These are phyloP conservation scores for Wallacemonas sp. DNA, from an alignment of 208 protist genomes.

Conservation along the genomic window DNA sequence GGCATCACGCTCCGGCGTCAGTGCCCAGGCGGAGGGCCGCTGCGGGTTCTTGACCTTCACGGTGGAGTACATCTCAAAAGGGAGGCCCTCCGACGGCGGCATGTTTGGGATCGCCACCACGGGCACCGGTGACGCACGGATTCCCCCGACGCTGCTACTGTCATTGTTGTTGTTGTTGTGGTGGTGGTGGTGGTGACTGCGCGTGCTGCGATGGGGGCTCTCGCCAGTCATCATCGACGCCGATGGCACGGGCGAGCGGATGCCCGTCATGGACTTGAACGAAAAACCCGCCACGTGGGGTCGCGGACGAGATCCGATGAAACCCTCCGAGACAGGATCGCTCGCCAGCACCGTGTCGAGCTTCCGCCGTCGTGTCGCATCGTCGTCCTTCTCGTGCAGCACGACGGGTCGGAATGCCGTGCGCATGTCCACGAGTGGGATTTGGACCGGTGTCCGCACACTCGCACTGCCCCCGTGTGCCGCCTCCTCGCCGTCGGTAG, in stretches of 20 bases:
- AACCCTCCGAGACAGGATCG: conserved; percentile 22
- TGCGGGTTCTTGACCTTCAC: conserved; percentile 53
- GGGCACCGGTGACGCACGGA: not conserved
- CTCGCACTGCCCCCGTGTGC: conserved; percentile 1
- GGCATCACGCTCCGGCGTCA: conserved; percentile 40
- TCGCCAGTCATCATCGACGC: conserved; percentile 11
- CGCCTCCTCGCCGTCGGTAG: conserved; percentile 8
- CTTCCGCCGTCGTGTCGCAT: not conserved
- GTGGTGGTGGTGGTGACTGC: too few species aligned
- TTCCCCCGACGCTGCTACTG: not conserved
- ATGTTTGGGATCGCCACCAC: conserved; percentile 12
- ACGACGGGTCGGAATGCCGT: conserved; percentile 46
- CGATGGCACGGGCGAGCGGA: conserved; percentile 29
- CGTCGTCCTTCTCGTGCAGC: conserved; percentile 8
- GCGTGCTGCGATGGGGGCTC: conserved; percentile 6
- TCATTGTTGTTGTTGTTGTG: too few species aligned
- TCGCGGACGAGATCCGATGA: conserved; percentile 36
- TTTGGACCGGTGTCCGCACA: conserved; percentile 12
- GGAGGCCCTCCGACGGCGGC: conserved; percentile 31
- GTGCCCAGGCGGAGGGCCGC: conserved; percentile 73
- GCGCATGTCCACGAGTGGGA: conserved; percentile 66
- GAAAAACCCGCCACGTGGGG: conserved; percentile 37
- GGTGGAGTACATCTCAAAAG: conserved; percentile 56
- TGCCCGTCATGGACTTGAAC: conserved; percentile 39
- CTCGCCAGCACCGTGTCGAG: not conserved